A percentile compares a stretch with the other conserved stretches of the same genome.
Conservation (phyloP, 495 filamentous ascomycete species). For the Lophiostoma macrostomum region DNA sequence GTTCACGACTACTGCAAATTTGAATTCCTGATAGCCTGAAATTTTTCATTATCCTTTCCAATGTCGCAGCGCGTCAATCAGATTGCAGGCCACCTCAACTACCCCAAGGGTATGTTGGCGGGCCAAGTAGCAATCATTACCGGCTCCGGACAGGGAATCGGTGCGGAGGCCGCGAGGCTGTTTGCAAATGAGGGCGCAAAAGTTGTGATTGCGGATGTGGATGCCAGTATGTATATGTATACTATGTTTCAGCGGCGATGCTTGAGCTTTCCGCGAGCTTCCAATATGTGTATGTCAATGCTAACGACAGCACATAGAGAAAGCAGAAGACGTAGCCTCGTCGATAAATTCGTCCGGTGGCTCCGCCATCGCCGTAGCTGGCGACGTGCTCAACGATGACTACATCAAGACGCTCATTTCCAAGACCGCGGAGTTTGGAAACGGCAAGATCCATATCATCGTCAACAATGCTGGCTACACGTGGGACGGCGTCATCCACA, state of each 20-base stretch:
- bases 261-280: no score
- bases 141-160: conserved; percentile 84
- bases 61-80: conserved; percentile 49
- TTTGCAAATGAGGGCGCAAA: conserved; percentile 86
- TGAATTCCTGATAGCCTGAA: no score
- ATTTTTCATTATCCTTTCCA: no score
- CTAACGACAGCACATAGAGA: conserved; percentile 49
- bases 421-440: conserved; percentile 72
- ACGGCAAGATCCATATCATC: conserved; percentile 82
- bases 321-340: conserved; percentile 60
- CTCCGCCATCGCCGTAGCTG: conserved; percentile 64
- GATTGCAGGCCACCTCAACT: conserved; percentile 73
- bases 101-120: conserved; percentile 69
- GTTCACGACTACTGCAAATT: no score
- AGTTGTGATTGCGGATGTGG: conserved; percentile 79
- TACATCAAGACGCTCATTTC: conserved; percentile 69
- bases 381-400: conserved; percentile 65
- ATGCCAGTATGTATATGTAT: conserved; percentile 62
- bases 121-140: conserved; percentile 86
- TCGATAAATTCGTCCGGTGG: conserved; percentile 64
- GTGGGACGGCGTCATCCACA: conserved; percentile 89
- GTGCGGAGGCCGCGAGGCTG: conserved; percentile 73
- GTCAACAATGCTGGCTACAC: conserved; percentile 89
- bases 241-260: no score
- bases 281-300: no score